Percentiles rank a stretch among this genome's conserved stretches.
phyloP scores from a whole-genome alignment of 129 eudicot genomes.

The Flaveria linearis region DNA sequence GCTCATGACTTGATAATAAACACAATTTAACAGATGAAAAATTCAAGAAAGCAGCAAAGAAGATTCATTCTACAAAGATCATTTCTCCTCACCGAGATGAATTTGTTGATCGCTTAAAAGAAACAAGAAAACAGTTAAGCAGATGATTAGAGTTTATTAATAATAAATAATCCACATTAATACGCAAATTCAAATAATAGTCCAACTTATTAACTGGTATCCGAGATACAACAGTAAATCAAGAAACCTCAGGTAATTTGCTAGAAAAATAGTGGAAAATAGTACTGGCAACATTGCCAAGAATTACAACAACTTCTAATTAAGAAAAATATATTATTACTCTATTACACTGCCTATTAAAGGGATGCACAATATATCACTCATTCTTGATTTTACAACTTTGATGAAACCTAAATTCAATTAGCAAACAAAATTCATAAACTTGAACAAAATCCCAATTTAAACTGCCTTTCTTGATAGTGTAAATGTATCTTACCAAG shows the following conservation, averaged over 20 bases:
- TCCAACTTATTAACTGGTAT: not conserved
- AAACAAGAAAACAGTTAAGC: not conserved
- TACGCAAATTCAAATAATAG: constrained; percentile 3
- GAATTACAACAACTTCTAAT: constrained; percentile 21
- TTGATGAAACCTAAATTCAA: constrained; percentile 36
- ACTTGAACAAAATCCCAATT: constrained; percentile 38
- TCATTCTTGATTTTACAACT: constrained; percentile 28
- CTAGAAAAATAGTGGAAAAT: constrained; percentile 19
- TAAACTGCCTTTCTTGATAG: too few species aligned
- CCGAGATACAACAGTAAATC: constrained; percentile 3
- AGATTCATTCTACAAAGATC: not conserved
- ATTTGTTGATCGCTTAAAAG: not conserved
- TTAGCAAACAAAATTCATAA: constrained; percentile 35
- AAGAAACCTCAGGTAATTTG: constrained; percentile 32
- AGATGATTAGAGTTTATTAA: not conserved
- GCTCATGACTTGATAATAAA: not conserved
- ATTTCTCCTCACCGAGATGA: not conserved
- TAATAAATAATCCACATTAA: not conserved
- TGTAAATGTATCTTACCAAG: too few species aligned
- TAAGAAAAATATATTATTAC: constrained; percentile 32
- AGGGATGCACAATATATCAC: constrained; percentile 40
- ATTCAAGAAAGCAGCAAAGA: not conserved
- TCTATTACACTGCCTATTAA: constrained; percentile 36
- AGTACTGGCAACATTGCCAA: constrained; percentile 28
- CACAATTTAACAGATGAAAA: not conserved